Evolutionary conservation across 1,139 yeast species (phyloP).

Genomic region (Diutina siamensis): DNA sequence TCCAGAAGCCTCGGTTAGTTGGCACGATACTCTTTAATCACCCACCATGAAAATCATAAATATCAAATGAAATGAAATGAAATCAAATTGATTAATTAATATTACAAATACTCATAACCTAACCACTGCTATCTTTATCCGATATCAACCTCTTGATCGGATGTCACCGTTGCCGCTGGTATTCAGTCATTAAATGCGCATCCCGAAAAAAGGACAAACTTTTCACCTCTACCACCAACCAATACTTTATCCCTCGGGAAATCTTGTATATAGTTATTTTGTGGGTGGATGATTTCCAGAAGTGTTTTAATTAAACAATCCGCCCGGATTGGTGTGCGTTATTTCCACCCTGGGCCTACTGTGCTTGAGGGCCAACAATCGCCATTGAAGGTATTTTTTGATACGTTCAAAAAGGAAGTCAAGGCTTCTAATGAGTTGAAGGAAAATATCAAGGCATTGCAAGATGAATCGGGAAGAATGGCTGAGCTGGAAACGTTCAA

Average conservation of each 20-base stretch:
- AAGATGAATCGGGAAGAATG: conserved; percentile 91
- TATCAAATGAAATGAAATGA: too few relatives aligned
- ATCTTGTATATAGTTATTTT: conserved; percentile 3
- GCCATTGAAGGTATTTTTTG: conserved; percentile 86
- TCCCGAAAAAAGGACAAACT: neutral
- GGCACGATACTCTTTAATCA: too few relatives aligned
- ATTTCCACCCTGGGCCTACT: neutral
- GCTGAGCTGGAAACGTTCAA: conserved; percentile 92
- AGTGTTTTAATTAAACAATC: neutral
- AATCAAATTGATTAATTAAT: too few relatives aligned
- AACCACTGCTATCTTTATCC: too few relatives aligned
- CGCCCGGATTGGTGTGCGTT: neutral
- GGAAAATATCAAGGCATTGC: conserved; percentile 86
- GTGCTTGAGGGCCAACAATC: conserved; percentile 24
- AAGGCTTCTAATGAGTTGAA: conserved; percentile 83
- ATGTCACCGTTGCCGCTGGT: too few relatives aligned
- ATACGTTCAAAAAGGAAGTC: conserved; percentile 87
- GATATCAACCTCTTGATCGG: too few relatives aligned
- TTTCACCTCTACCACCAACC: conserved; percentile 3
- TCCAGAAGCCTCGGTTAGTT: too few relatives aligned
- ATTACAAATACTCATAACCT: too few relatives aligned
- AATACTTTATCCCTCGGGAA: neutral
- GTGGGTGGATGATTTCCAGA: conserved; percentile 5
- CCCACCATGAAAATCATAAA: too few relatives aligned
- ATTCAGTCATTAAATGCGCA: neutral